Conservation (phyloP, 140 eudicot species). For the Anethum foeniculum region DNA sequence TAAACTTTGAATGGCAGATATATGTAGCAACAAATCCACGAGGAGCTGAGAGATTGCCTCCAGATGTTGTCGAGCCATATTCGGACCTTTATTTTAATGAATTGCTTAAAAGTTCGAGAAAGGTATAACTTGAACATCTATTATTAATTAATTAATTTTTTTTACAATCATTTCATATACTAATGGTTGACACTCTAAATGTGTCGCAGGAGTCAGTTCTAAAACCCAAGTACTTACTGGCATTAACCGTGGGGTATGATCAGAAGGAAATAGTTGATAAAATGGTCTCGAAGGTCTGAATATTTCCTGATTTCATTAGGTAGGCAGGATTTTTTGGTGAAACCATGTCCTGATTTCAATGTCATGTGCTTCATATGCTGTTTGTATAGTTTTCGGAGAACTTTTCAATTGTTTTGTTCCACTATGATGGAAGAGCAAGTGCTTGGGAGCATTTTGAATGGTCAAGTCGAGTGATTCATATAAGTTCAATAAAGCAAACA, state of each 20-base stretch:
- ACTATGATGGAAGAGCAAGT: constrained; percentile 19
- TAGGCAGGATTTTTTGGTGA: neutral
- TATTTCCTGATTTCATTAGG: neutral
- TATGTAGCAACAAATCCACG: constrained; percentile 23
- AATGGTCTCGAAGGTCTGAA: constrained; percentile 8
- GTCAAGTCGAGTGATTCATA: constrained; percentile 11
- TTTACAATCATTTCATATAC: neutral
- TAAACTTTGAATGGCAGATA: constrained; percentile 14
- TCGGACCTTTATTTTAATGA: constrained; percentile 10
- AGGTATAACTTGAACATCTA: neutral
- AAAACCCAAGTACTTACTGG: constrained; percentile 7
- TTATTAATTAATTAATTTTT: neutral
- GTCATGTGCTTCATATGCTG: neutral
- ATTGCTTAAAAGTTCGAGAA: neutral
- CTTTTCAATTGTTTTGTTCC: constrained; percentile 11
- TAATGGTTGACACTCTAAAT: neutral
- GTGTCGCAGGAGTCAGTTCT: neutral
- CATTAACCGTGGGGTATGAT: constrained; percentile 9
- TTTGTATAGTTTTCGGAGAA: constrained; percentile 14
- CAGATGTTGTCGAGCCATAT: constrained; percentile 9
- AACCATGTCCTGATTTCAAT: neutral
- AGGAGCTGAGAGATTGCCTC: constrained; percentile 21
- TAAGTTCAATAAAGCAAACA: constrained; percentile 13
- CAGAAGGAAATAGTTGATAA: constrained; percentile 8
- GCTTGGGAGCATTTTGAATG: constrained; percentile 15